phyloP scores from a whole-genome alignment of 345 rosid species.

The Cardamine chenopodiifolia region DNA sequence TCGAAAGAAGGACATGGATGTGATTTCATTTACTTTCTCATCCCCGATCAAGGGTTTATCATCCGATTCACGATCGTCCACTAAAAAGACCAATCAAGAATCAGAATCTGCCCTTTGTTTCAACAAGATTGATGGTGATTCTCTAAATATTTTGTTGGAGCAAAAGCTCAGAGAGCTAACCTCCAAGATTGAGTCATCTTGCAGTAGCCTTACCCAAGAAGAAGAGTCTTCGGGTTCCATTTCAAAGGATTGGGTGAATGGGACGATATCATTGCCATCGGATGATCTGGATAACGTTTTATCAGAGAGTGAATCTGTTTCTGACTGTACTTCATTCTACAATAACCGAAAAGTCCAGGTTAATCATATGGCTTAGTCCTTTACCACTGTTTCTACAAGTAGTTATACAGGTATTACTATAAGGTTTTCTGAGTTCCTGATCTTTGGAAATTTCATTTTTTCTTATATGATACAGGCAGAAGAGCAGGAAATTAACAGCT shows the following conservation, averaged over 20 bases:
- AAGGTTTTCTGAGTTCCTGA: not conserved
- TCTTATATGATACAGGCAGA: conserved; percentile 36
- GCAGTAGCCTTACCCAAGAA: conserved; percentile 51
- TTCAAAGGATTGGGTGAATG: conserved; percentile 45
- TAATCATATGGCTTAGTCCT: conserved; percentile 8
- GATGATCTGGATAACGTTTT: conserved; percentile 45
- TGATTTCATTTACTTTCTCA: conserved; percentile 90
- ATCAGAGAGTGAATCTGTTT: conserved; percentile 42
- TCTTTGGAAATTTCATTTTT: not conserved
- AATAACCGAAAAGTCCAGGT: conserved; percentile 61
- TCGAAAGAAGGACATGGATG: conserved; percentile 61
- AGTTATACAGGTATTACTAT: not conserved
- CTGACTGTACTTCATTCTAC: conserved; percentile 48
- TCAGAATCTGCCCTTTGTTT: conserved; percentile 27
- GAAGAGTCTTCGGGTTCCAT: conserved; percentile 47
- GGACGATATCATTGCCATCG: conserved; percentile 38
- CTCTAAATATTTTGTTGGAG: conserved; percentile 69
- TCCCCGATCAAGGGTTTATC: conserved; percentile 65
- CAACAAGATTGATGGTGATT: conserved; percentile 53
- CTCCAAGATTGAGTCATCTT: conserved; percentile 60
- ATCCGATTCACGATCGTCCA: conserved; percentile 37
- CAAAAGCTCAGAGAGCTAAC: conserved; percentile 76
- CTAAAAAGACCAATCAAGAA: conserved; percentile 30
- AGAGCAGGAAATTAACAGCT: conserved; percentile 50
- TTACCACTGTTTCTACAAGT: not conserved